Percentiles rank a stretch among this genome's conserved stretches.
Conservation (phyloP, 768 basidiomycete genomes). For the Pleurotus citrinopileatus region DNA sequence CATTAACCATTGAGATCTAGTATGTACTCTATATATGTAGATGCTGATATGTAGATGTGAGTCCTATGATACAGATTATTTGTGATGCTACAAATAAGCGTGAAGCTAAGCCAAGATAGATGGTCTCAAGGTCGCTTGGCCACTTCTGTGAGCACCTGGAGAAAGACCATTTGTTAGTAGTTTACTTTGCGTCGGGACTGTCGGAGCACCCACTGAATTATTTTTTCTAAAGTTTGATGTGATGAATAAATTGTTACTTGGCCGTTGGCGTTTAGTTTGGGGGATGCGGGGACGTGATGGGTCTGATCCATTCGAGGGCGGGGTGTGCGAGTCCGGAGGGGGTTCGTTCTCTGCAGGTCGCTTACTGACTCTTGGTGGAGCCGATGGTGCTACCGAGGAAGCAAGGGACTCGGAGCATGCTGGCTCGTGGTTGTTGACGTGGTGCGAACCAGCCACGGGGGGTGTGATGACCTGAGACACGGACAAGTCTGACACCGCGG, state of each 20-base stretch:
- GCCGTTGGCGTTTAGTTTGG: conserved; percentile 11
- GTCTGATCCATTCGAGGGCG: neutral
- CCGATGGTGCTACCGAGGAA: neutral
- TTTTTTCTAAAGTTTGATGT: neutral
- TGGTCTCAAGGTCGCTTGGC: neutral
- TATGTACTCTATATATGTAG: neutral
- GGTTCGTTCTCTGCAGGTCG: conserved; percentile 8
- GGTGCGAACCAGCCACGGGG: too few species aligned
- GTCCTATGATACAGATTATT: neutral
- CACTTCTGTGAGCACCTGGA: too few species aligned
- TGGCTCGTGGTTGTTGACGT: too few species aligned
- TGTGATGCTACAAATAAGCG: too few species aligned
- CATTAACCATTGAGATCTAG: neutral
- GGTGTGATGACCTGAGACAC: too few species aligned
- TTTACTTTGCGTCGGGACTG: too few species aligned
- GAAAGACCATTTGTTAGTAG: too few species aligned
- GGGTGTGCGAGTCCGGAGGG: too few species aligned
- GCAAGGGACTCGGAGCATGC: too few species aligned
- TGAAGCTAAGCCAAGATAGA: too few species aligned
- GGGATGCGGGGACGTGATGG: neutral
- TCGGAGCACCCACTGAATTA: neutral
- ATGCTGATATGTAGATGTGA: neutral
- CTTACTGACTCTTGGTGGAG: neutral
- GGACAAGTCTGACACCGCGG: too few species aligned
- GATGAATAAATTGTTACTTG: conserved; percentile 9